Percentiles rank a stretch among this genome's conserved stretches.
These are phyloP conservation scores for Aspergillus japonicus DNA, from an alignment of 2,329 filamentous ascomycete genomes.

Conservation along the genomic window DNA sequence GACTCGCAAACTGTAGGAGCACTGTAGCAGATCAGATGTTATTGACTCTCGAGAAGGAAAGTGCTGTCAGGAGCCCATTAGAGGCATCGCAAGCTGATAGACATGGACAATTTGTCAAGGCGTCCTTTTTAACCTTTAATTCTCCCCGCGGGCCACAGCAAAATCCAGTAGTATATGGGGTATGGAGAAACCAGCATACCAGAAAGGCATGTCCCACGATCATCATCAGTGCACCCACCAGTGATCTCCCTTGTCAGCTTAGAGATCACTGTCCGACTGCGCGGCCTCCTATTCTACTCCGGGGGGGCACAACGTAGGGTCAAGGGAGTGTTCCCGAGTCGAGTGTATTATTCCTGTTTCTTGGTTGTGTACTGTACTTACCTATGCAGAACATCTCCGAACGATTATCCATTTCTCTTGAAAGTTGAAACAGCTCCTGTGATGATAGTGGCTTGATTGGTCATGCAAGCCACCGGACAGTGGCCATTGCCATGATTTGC, in stretches of 20 bases:
- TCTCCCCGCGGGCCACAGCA: not conserved
- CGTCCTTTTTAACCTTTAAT: not conserved
- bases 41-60: not conserved
- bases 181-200: slow-evolving; percentile 1
- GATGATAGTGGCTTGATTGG: not conserved
- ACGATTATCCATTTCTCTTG: not conserved
- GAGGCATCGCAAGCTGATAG: not conserved
- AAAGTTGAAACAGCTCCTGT: too few relatives aligned
- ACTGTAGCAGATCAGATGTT: too few relatives aligned
- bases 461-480: not conserved
- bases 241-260: slow-evolving; percentile 3
- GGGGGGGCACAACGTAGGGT: not conserved
- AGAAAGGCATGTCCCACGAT: not conserved
- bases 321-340: not conserved
- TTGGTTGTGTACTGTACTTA: not conserved
- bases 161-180: slow-evolving; percentile 6
- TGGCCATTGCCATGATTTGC: not conserved
- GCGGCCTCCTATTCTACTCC: not conserved
- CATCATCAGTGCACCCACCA: slow-evolving; percentile 2
- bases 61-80: not conserved
- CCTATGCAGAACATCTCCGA: not conserved
- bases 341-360: too few relatives aligned
- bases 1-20: not conserved
- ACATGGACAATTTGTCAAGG: slow-evolving; percentile 3
- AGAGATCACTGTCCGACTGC: not conserved